Conservation (phyloP, 73 alveolate genomes). For the Tetrahymena elliotti region DNA sequence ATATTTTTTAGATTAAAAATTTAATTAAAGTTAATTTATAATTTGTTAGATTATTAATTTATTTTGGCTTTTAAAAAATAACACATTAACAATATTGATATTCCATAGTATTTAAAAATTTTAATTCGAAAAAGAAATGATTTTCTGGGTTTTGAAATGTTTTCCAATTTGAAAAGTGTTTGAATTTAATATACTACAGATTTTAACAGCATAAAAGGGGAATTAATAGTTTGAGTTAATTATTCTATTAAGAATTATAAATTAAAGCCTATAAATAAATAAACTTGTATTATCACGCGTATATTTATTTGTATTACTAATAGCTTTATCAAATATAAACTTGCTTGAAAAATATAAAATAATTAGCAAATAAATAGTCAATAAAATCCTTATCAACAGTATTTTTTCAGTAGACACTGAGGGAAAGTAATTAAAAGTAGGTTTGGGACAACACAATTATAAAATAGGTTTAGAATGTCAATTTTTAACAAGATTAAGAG, state of each 20-base stretch:
- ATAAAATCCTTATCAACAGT: no score
- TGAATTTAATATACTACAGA: background rate
- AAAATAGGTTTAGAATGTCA: background rate
- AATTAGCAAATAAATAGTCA: background rate
- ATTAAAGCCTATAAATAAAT: background rate
- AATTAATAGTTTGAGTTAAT: background rate
- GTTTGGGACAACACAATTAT: background rate
- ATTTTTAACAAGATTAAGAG: background rate
- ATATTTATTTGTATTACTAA: background rate
- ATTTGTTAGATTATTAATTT: no score
- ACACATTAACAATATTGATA: no score
- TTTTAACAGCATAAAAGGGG: background rate
- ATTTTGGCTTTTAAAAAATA: no score
- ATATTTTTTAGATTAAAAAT: no score
- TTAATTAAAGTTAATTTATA: no score
- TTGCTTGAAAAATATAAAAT: background rate
- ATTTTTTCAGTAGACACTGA: background rate
- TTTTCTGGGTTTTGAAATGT: no score
- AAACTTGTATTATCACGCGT: background rate
- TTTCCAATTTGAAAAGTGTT: background rate
- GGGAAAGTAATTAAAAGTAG: background rate
- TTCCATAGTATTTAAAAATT: no score
- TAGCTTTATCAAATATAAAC: background rate
- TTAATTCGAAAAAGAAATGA: no score
- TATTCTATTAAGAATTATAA: background rate